Conservation (phyloP, 305 asterid species). For the Withania somnifera region DNA sequence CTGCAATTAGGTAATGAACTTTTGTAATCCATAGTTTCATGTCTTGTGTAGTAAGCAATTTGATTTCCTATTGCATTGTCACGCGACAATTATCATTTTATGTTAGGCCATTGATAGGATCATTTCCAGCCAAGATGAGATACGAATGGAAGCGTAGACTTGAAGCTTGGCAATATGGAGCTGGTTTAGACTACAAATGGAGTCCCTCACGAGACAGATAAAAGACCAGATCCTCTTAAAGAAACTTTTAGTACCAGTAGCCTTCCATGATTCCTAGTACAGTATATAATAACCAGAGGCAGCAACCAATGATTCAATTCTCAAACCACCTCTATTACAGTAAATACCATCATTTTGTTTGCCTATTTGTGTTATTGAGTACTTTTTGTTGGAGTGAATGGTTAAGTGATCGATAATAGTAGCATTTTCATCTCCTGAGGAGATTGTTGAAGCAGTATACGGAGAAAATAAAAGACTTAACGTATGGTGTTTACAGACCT, state of each 20-base stretch:
- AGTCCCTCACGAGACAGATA: slow-evolving; percentile 5
- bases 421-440: too few relatives aligned
- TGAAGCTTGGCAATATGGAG: slow-evolving; percentile 95
- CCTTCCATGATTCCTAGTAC: background rate
- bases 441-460: too few relatives aligned
- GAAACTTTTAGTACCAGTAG: background rate
- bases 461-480: too few relatives aligned
- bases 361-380: background rate
- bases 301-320: background rate
- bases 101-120: slow-evolving; percentile 43
- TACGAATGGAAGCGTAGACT: slow-evolving; percentile 67
- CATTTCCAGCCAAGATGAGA: slow-evolving; percentile 45
- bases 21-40: background rate
- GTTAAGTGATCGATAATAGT: too few relatives aligned
- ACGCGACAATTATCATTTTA: background rate
- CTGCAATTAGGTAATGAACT: slow-evolving; percentile 48
- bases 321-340: background rate
- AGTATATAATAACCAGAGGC: background rate
- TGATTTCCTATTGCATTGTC: background rate
- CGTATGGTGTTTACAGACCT: too few relatives aligned
- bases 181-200: slow-evolving; percentile 76
- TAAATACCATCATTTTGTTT: background rate
- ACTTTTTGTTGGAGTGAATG: too few relatives aligned
- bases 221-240: background rate
- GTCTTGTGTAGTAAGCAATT: background rate